Percentiles rank a stretch among this genome's conserved stretches.
Conservation (phyloP, 2,329 filamentous ascomycete genomes). For the Diatrype stigma region DNA sequence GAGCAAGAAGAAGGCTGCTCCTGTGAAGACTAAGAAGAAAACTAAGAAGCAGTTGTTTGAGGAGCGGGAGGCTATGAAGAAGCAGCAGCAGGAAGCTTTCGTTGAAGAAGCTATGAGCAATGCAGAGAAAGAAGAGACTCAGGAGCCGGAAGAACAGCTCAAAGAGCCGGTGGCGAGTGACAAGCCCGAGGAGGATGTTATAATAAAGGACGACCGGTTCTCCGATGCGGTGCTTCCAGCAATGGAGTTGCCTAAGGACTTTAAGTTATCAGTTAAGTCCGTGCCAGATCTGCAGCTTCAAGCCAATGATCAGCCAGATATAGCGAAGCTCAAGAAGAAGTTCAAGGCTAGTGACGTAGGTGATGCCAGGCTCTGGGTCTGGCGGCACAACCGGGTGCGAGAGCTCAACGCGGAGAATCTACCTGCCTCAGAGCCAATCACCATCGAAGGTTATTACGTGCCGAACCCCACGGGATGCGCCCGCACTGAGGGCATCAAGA, state of each 20-base stretch:
- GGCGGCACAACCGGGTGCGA: constrained; percentile 51
- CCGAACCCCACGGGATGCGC: constrained; percentile 81
- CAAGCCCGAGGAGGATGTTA: constrained; percentile 24
- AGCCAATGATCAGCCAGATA: constrained; percentile 44
- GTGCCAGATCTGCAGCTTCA: constrained; percentile 42
- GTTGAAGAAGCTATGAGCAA: constrained; percentile 40
- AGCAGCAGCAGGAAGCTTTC: constrained; percentile 50
- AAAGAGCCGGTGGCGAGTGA: constrained; percentile 20
- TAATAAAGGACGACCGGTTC: constrained; percentile 43
- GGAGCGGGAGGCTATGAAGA: constrained; percentile 56
- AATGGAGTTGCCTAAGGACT: constrained; percentile 40
- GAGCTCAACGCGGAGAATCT: constrained; percentile 46
- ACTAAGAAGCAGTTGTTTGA: constrained; percentile 43
- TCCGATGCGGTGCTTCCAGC: constrained; percentile 45
- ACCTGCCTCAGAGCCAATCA: constrained; percentile 31
- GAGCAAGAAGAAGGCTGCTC: constrained; percentile 49
- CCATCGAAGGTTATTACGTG: constrained; percentile 70
- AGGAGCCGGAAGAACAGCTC: constrained; percentile 24
- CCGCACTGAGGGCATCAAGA: constrained; percentile 88
- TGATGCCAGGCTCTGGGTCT: constrained; percentile 52
- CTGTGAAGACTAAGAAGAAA: constrained; percentile 53
- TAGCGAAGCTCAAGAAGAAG: constrained; percentile 44
- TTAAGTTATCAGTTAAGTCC: constrained; percentile 41
- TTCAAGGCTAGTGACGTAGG: constrained; percentile 41
- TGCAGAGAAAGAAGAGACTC: constrained; percentile 30